These are phyloP conservation scores for Quercus bicolor DNA, from an alignment of 306 rosid species.

Conservation along the genomic window DNA sequence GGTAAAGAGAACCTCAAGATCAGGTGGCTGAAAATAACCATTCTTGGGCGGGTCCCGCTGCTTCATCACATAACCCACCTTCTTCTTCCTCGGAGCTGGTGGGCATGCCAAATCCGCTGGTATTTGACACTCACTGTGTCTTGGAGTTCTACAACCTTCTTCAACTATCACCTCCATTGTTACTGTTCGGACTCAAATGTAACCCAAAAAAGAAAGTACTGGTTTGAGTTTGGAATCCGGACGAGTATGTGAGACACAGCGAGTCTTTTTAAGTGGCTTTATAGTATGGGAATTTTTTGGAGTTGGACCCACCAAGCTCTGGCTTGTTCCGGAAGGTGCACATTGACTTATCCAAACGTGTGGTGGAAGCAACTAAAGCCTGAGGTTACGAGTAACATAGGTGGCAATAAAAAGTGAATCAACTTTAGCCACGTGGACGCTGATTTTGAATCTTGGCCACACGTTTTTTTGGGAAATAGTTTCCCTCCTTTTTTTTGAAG, in stretches of 20 bases:
- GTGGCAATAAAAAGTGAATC: not conserved
- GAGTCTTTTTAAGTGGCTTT: no score
- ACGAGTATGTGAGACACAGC: not conserved
- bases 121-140: constrained; percentile 21
- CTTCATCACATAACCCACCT: not conserved
- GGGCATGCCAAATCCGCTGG: constrained; percentile 31
- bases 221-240: not conserved
- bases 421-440: not conserved
- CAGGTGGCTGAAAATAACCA: constrained; percentile 42
- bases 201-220: not conserved
- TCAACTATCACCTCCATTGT: constrained; percentile 6
- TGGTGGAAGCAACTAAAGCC: not conserved
- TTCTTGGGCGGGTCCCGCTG: constrained; percentile 31
- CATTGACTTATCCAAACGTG: constrained; percentile 5
- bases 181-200: not conserved
- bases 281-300: not conserved
- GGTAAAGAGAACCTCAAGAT: constrained; percentile 40
- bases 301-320: not conserved
- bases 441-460: constrained; percentile 1
- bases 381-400: not conserved
- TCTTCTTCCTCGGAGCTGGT: constrained; percentile 51
- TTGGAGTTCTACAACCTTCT: constrained; percentile 45
- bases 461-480: not conserved
- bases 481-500: constrained; percentile 5
- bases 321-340: constrained; percentile 21